Evolutionary conservation across 495 filamentous ascomycete genomes (phyloP), one percentile per base, ranked within the genome.

Genomic region (Evansstolkia leycettana): DNA sequence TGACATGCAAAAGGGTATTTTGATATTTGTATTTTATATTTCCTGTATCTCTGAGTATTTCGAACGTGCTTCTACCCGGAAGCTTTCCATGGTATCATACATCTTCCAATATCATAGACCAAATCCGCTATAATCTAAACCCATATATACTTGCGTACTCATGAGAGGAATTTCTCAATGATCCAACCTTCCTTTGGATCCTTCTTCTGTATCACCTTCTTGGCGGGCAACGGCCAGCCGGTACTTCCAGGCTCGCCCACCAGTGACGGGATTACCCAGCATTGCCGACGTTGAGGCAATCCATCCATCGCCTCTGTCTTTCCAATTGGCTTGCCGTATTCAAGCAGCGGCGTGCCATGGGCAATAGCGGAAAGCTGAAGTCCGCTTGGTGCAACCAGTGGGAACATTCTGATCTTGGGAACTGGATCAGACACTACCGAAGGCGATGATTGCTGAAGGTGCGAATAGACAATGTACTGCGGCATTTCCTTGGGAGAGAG

Each of bases 401-500:
- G 73, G 50, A 84, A 84, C 85, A 96, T 90, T 8, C 92, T 60
- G 17, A 84, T 85, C 65, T 80, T 89, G 7, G 82, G 72, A n/a
- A 54, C 64, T 45, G 74, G 75, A 8, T 52, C 54, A 1, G 55
- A 43, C n/a, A 64, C 50, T 7, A 54, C 31, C 4, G 55, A 55
- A 1, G 76, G 65, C 7, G 74, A 61, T 0, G 77, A 75, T 37
- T 75, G 75, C 52, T 90, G 84, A 2, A 98, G 76, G 50, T 87
- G 76, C 17, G 78, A 75, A 57, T 94, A 99, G 17, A 94, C 65
- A 39, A 99, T 66, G 47, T 88, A 96, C 35, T 82, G 72, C 1
- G 90, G 90, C 49, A 83, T 72, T 47, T 85, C 78, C 45, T 75
- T 74, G 0, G 74, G 59, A n/a, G 75, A 72, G 20, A 75, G 54